These are phyloP conservation scores for Plasmopara halstedii DNA, from an alignment of 352 stramenopile genomes.

Conservation along the genomic window DNA sequence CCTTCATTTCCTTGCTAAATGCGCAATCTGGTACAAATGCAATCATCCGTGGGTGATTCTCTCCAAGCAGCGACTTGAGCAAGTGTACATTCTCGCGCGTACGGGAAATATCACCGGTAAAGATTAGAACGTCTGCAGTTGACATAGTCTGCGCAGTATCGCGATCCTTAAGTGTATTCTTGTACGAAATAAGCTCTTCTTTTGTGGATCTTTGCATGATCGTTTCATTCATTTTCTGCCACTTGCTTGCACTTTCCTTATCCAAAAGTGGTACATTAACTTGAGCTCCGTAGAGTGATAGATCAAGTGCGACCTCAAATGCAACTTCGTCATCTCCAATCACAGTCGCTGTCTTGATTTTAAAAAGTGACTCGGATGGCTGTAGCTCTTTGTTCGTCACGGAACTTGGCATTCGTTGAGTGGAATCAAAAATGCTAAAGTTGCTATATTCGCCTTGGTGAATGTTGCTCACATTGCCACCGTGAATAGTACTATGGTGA, in stretches of 20 bases:
- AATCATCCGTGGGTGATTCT: constrained; percentile 46
- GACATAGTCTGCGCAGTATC: constrained; percentile 29
- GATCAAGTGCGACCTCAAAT: constrained; percentile 50
- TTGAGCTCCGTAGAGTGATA: constrained; percentile 52
- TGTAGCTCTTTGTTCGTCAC: neutral
- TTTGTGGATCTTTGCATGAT: constrained; percentile 43
- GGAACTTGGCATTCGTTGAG: constrained; percentile 4
- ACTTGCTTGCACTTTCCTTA: constrained; percentile 46
- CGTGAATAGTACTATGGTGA: constrained; percentile 4
- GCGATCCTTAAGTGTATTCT: constrained; percentile 49
- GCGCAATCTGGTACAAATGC: constrained; percentile 41
- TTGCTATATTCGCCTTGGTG: constrained; percentile 3
- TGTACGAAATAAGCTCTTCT: constrained; percentile 54
- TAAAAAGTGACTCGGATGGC: constrained; percentile 24
- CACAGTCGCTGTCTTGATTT: constrained; percentile 43
- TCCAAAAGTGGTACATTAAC: constrained; percentile 57
- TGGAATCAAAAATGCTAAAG: constrained; percentile 8
- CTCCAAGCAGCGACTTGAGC: constrained; percentile 36
- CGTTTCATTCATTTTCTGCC: constrained; percentile 54
- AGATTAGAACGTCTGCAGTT: constrained; percentile 47
- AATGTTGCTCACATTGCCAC: constrained; percentile 1
- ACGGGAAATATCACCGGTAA: constrained; percentile 41
- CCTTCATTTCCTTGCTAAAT: constrained; percentile 38
- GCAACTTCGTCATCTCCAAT: constrained; percentile 56
- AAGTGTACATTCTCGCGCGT: constrained; percentile 43